phyloP scores from a whole-genome alignment of 306 rosid species.

The Malus orientalis region DNA sequence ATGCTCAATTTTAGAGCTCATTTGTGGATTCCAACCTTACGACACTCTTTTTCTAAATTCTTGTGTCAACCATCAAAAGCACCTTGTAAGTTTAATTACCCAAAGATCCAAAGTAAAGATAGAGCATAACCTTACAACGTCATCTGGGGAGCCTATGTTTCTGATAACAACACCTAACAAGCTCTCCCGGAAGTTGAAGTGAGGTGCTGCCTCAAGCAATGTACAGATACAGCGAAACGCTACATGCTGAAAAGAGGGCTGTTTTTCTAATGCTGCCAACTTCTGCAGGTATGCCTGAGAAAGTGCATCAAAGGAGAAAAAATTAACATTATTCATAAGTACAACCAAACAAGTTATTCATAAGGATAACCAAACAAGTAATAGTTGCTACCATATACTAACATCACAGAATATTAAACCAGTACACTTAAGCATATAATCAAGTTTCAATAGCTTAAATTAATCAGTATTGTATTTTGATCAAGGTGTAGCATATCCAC shows the following conservation, averaged over 20 bases:
- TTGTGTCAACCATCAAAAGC: not conserved
- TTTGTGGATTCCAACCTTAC: not conserved
- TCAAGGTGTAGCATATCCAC: not conserved
- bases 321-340: conserved; percentile 4
- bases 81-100: not conserved
- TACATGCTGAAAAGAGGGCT: conserved; percentile 52
- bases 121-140: conserved; percentile 59
- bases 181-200: conserved; percentile 80
- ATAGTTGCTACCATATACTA: not conserved
- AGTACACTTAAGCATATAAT: not conserved
- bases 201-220: conserved; percentile 83
- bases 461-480: not conserved
- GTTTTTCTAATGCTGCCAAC: conserved; percentile 57
- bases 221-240: conserved; percentile 73
- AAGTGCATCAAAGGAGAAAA: not conserved
- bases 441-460: not conserved
- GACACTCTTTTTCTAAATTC: not conserved
- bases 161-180: conserved; percentile 61
- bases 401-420: not conserved
- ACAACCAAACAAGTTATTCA: not conserved
- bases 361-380: not conserved
- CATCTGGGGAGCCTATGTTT: conserved; percentile 64
- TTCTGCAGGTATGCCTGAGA: conserved; percentile 75
- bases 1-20: not conserved
- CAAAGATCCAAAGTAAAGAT: not conserved